phyloP scores from a whole-genome alignment of 768 basidiomycete species.

The Tulasnella calospora region DNA sequence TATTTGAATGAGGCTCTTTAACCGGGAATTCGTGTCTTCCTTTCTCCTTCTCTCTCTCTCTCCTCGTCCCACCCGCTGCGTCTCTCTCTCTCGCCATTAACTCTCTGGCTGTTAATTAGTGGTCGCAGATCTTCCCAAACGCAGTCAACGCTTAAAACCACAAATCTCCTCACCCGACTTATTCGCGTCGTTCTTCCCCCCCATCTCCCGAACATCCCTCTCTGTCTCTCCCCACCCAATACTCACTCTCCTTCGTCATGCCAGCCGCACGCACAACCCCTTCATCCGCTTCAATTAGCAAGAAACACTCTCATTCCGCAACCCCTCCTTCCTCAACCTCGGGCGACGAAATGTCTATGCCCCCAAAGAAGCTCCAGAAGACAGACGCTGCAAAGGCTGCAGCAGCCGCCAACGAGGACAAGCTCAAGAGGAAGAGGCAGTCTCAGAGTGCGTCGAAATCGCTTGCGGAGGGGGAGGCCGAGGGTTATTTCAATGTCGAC shows the following conservation, averaged over 20 bases:
- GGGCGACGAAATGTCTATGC: constrained; percentile 22
- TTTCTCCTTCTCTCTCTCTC: background rate
- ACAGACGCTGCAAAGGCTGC: constrained; percentile 4
- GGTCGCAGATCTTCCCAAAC: background rate
- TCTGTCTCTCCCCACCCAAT: background rate
- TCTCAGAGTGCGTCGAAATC: constrained; percentile 61
- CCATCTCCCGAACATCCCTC: background rate
- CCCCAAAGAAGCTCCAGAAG: background rate
- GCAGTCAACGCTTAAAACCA: background rate
- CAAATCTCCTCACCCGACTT: constrained; percentile 12
- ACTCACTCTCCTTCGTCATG: background rate
- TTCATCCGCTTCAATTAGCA: background rate
- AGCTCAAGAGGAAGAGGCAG: constrained; percentile 80
- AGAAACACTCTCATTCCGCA: constrained; percentile 25
- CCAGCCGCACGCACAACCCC: constrained; percentile 22
- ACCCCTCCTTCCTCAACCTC: constrained; percentile 23
- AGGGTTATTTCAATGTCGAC: background rate
- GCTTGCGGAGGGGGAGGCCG: too few relatives aligned
- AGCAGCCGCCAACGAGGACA: constrained; percentile 42
- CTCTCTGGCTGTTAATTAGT: background rate
- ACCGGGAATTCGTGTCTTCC: background rate
- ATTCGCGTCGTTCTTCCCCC: constrained; percentile 23
- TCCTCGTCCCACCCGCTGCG: background rate
- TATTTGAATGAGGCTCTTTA: background rate
- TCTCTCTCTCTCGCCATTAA: background rate